Base-by-base conservation (phyloP, 257 asterid genomes). In the Thymus quinquecostatus region DNA sequence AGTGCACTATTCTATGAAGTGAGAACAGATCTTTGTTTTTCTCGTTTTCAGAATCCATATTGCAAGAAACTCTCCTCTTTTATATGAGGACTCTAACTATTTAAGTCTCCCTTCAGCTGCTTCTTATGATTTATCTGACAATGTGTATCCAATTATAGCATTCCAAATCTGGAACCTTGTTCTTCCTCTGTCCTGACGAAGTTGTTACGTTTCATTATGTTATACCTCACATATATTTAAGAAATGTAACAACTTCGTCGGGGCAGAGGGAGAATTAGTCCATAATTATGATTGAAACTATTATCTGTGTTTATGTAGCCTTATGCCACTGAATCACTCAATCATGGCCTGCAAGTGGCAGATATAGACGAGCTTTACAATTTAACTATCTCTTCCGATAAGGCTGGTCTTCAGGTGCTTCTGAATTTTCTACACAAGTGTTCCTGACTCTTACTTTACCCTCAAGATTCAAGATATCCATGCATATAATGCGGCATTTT, bases 1-100 rank as follows among this genome's bases (percentile, higher is more conserved):
- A 94, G 99, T 82, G 99, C 99, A 68, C 82, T 91, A 65, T 79
- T 94, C 67, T 34, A 80, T 76, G 97, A 89, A 88, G 98, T 94
- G 70, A 78, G 75, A 75, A 62, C 28, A 45, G 43, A 34, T 72
- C 5, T 49, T 49, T 7, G 2, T 53, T 0, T 69, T 38, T 44
- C 68, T 36, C 50, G 40, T 41, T 62, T 73, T 36, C 57, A 14
- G 60, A 65, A 38, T 27, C 51, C 67, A 68, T 66, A 14, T 48
- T 3, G 12, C 50, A 54, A 54, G 70, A 60, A 45, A 29, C 48
- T 57, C 66, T 73, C 41, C 41, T 38, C 21, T 21, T 0, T 38
- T 38, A 5, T 38, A 38, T 38, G 8, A 38, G 41, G 4, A 38
- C 41, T 4, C 41, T 44, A 21, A 21, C 30, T 29, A 34, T 9